Base-by-base conservation (phyloP, 1,284 basidiomycete genomes). In the Cystodermella granulosa region DNA sequence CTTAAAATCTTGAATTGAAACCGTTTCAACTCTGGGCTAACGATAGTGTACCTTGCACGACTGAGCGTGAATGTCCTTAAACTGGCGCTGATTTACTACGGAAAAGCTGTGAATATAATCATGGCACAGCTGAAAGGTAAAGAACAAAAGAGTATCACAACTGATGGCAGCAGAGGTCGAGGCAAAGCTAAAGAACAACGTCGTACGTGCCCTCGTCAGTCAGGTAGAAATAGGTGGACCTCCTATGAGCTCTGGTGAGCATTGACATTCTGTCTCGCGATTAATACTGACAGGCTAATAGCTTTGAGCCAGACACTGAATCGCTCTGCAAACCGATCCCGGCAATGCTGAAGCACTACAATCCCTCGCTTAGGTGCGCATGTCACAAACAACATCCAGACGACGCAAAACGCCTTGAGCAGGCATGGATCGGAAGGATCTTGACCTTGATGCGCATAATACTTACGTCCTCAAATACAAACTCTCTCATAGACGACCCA, bases 211-310 rank as follows among this genome's bases (percentile, higher is more conserved):
- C 2, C 72, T 95, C 21, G 80, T 95, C 17, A 88, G 87, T 15
- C 94, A 95, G 80, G 88, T 95, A 15, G 93, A 96, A 65, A 86
- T 96, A 92, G 87, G 92, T 97, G 85, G 90, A 93, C 57, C 85
- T 75, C 76, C 2, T 83, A 84, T 54, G 91, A 95, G 71, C 72
- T 97, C 39, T 96, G 93, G 93, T 89, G 57, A 48, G 81, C 71
- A 2, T 40, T 26, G 23, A 24, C 23, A n/a, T 16, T 35, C 20
- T 23, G 14, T 23, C 14, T 18, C 3, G 21, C 11, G 4, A 36
- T 26, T 24, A 24, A 46, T 20, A 44, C 45, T 45, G 16, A 50
- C 39, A 39, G 11, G 6, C 22, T n/a, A 7, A 1, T 50, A 94
- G 91, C 62, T 84, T 90, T 56, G 89, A 91, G 58, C 79, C 82